Percentiles rank a stretch among this genome's conserved stretches.
phyloP scores from a whole-genome alignment of 257 asterid genomes.

The Solanum chilense region DNA sequence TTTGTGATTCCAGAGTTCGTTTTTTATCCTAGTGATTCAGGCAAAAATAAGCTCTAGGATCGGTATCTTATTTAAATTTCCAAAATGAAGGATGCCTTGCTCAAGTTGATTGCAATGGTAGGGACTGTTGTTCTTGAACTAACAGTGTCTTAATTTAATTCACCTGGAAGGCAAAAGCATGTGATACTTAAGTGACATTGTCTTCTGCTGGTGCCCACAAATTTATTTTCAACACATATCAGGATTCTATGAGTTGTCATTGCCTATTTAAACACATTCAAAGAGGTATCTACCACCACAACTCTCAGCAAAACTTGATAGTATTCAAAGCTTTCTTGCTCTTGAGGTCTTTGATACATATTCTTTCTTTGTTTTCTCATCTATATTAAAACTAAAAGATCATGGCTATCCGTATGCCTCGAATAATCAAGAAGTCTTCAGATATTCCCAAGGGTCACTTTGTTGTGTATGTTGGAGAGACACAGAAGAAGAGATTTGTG shows the following conservation, averaged over 20 bases:
- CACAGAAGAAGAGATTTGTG: constrained; percentile 26
- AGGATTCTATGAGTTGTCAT: not conserved
- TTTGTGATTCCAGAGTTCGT: not conserved
- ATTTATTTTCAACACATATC: not conserved
- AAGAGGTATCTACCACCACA: not conserved
- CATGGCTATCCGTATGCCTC: not conserved
- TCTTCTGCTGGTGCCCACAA: not conserved
- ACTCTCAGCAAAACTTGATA: not conserved
- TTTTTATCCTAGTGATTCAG: not conserved
- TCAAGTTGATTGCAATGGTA: not conserved
- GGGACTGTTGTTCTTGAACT: not conserved
- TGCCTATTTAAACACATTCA: not conserved
- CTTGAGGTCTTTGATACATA: not conserved
- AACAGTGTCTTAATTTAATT: not conserved
- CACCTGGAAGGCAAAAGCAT: not conserved
- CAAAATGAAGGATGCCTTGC: not conserved
- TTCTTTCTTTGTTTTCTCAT: not conserved
- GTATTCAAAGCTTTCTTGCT: not conserved
- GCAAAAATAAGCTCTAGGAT: not conserved
- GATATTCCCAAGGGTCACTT: constrained; percentile 43
- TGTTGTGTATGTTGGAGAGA: constrained; percentile 39
- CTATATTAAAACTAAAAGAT: not conserved
- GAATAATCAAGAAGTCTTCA: not conserved
- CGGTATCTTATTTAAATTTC: not conserved
- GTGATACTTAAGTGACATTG: not conserved